Evolutionary conservation across 2,329 filamentous ascomycete species (phyloP), one percentile per base, ranked within the genome.

Genomic region (Curvularia spicifera): DNA sequence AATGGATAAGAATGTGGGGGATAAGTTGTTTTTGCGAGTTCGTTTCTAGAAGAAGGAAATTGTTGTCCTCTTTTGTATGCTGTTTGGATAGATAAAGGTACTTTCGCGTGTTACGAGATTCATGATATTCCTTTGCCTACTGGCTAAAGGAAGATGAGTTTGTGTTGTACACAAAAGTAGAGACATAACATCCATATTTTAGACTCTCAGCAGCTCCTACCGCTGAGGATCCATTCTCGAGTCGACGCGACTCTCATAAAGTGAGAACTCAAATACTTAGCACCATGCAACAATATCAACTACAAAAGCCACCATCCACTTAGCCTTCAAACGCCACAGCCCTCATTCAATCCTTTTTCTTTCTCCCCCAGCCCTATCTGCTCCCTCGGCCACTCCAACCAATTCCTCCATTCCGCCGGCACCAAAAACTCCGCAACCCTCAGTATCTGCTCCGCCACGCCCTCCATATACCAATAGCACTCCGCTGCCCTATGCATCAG

Each of bases 381-480:
- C 51, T 65, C 57, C 33, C 62, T 70, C 1, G 71, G 71, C 71
- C 71, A 73, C 18, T 71, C 62, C 13, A 73, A 48, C 71, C 71
- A 73, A 8, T 57, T 48, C 24, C 50, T 64, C 70, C 69, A 73
- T 45, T 73, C 70, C 5, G 37, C 55, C 2, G 70, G 69, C 7
- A 73, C 61, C 24, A 72, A 50, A 6, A 55, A 44, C 46, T 72
- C 67, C n/a, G 62, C 64, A 46, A 70, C 64, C n/a, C 55, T 50
- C 1, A 73, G 48, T 26, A 73, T 68, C 48, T 67, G 66, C 37
- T 71, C 69, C 2, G 70, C 61, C 6, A 65, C 44, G 1, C 70
- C 71, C 15, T 66, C 60, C 22, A 73, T 33, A 39, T 66, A 73
- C 71, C 71, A 73, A 33, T 71, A 69, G 20, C 57, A 54, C 13